These are phyloP conservation scores for Chlamydomonas schloesseri DNA, from an alignment of 139 green algal species.

Conservation along the genomic window DNA sequence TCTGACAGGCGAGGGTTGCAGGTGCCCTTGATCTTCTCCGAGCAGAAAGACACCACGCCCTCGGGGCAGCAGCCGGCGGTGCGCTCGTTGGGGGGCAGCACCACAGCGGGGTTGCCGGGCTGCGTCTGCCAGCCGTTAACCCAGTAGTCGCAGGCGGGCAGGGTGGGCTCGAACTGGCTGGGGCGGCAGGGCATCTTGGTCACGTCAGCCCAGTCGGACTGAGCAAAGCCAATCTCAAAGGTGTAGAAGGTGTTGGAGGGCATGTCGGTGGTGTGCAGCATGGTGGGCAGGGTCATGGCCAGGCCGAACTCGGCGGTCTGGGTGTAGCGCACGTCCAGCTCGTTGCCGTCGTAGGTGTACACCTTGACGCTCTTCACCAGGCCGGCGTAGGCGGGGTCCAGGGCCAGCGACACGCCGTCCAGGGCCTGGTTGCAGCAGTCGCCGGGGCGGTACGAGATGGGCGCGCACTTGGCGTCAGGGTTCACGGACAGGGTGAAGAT, in stretches of 20 bases:
- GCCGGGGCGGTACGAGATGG: conserved; percentile 36
- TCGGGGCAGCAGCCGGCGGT: conserved; percentile 46
- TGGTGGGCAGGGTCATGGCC: not conserved
- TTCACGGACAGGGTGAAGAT: conserved; percentile 22
- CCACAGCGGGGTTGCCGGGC: not conserved
- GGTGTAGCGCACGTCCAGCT: not conserved
- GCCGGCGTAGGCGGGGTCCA: conserved; percentile 13
- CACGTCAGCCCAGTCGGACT: conserved; percentile 31
- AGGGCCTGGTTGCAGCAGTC: conserved; percentile 58
- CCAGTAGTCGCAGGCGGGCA: conserved; percentile 58
- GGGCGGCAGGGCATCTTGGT: conserved; percentile 47
- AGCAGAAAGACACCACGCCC: conserved; percentile 40
- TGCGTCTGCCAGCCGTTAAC: conserved; percentile 54
- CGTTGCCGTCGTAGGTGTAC: conserved; percentile 30
- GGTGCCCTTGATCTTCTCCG: conserved; percentile 9
- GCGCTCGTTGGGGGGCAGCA: not conserved
- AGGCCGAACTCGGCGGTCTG: not conserved
- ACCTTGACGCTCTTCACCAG: conserved; percentile 12
- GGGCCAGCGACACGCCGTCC: conserved; percentile 44
- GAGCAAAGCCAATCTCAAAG: conserved; percentile 40
- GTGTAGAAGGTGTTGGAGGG: conserved; percentile 24
- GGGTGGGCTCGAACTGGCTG: conserved; percentile 13
- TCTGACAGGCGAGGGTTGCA: conserved; percentile 42
- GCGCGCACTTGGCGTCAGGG: not conserved
- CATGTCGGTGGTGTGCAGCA: conserved; percentile 30